phyloP scores from a whole-genome alignment of 1,139 yeast genomes.

The Sugiyamaella japonica region DNA sequence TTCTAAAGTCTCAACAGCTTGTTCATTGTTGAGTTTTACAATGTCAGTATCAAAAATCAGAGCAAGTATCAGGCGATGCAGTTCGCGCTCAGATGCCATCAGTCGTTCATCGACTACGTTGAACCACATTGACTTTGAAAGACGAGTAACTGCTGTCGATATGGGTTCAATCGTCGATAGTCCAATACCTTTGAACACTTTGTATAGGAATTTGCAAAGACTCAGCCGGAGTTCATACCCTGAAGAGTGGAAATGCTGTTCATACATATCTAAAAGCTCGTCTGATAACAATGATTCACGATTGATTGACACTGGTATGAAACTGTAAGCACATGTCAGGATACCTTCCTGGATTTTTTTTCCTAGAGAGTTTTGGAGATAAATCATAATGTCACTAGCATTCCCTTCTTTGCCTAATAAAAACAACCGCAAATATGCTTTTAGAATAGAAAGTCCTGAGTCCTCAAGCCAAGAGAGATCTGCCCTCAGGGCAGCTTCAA shows the following conservation, averaged over 20 bases:
- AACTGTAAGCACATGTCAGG: conserved; percentile 5
- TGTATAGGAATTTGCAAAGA: conserved; percentile 11
- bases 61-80: conserved; percentile 59
- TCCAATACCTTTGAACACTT: background rate
- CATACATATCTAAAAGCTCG: conserved; percentile 7
- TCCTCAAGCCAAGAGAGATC: conserved; percentile 2
- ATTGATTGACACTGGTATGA: background rate
- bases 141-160: background rate
- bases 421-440: background rate
- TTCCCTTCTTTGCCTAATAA: background rate
- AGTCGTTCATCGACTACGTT: conserved; percentile 60
- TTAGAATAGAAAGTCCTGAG: background rate
- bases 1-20: conserved; percentile 27
- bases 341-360: background rate
- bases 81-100: conserved; percentile 60
- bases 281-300: background rate
- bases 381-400: background rate
- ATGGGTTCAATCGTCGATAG: conserved; percentile 4
- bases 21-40: conserved; percentile 32
- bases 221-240: conserved; percentile 13
- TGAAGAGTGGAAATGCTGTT: conserved; percentile 16
- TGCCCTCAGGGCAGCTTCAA: background rate
- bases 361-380: background rate
- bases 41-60: conserved; percentile 44
- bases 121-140: conserved; percentile 50